Conservation (phyloP, 192 early-diverging fungal species). For the Chytriomyces sp. region DNA sequence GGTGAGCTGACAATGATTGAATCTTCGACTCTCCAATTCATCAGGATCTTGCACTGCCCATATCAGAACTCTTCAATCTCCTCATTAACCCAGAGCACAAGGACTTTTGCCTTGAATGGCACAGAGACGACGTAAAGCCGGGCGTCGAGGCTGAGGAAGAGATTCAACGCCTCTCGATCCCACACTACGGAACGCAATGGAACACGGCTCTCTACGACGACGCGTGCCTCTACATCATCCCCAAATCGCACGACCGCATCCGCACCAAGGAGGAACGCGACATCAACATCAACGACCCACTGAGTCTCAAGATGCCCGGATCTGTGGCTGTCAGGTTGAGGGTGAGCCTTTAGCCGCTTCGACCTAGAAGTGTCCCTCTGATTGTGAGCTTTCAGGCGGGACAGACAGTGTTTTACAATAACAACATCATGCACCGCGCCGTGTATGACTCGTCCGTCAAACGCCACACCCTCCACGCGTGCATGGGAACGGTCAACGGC, state of each 20-base stretch:
- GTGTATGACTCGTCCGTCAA: conserved; percentile 40
- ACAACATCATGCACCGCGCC: conserved; percentile 56
- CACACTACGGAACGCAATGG: conserved; percentile 58
- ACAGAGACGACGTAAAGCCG: conserved; percentile 46
- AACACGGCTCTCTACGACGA: conserved; percentile 57
- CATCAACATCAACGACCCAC: conserved; percentile 48
- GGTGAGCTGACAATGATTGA: conserved; percentile 15
- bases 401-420: conserved; percentile 59
- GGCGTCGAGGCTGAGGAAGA: conserved; percentile 44
- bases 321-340: conserved; percentile 35
- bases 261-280: conserved; percentile 46
- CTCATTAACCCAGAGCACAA: conserved; percentile 48
- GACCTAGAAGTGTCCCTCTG: too few species aligned
- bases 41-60: not conserved
- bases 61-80: conserved; percentile 51
- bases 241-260: conserved; percentile 46
- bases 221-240: conserved; percentile 48
- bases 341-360: too few species aligned
- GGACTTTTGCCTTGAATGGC: conserved; percentile 53
- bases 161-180: conserved; percentile 39
- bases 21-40: not conserved
- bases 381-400: too few species aligned
- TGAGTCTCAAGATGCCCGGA: conserved; percentile 47
- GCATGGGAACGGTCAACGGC: conserved; percentile 50
- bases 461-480: conserved; percentile 51